phyloP scores from a whole-genome alignment of 2,329 filamentous ascomycete species.

The Colletotrichum sp. region DNA sequence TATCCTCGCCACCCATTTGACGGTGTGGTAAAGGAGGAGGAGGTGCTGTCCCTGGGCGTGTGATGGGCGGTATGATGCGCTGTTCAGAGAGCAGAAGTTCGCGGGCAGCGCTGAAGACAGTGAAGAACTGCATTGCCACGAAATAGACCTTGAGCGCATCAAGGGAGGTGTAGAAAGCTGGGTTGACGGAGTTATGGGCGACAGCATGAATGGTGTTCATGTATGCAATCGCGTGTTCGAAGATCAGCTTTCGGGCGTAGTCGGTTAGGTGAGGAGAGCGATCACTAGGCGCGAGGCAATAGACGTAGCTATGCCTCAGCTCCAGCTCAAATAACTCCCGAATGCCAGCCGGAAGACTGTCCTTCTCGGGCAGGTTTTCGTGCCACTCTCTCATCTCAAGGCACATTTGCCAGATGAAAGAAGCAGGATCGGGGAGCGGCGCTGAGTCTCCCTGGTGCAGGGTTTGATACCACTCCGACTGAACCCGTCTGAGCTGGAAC shows the following conservation, averaged over 20 bases:
- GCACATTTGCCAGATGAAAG: constrained; percentile 78
- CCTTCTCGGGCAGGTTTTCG: constrained; percentile 66
- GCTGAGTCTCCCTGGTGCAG: constrained; percentile 80
- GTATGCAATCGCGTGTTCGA: constrained; percentile 86
- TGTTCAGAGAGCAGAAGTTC: constrained; percentile 60
- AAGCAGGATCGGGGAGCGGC: constrained; percentile 70
- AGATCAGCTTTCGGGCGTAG: constrained; percentile 81
- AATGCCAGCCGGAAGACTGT: constrained; percentile 66
- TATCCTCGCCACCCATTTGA: constrained; percentile 48
- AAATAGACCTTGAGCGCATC: constrained; percentile 87
- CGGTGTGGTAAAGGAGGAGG: constrained; percentile 59
- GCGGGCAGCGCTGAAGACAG: constrained; percentile 58
- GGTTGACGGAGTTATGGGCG: constrained; percentile 61
- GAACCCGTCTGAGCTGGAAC: constrained; percentile 81
- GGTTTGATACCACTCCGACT: constrained; percentile 89
- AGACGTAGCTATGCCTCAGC: constrained; percentile 87
- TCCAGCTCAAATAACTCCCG: constrained; percentile 86
- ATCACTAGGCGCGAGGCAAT: constrained; percentile 83
- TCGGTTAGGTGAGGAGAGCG: constrained; percentile 75
- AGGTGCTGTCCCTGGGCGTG: constrained; percentile 49
- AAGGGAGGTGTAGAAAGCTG: constrained; percentile 81
- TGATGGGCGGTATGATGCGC: constrained; percentile 46
- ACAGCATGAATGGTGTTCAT: constrained; percentile 75
- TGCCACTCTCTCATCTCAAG: constrained; percentile 82
- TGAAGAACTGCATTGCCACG: constrained; percentile 67